Conservation (phyloP, 331 rosid genomes). For the Rhamnella rubrinervis region DNA sequence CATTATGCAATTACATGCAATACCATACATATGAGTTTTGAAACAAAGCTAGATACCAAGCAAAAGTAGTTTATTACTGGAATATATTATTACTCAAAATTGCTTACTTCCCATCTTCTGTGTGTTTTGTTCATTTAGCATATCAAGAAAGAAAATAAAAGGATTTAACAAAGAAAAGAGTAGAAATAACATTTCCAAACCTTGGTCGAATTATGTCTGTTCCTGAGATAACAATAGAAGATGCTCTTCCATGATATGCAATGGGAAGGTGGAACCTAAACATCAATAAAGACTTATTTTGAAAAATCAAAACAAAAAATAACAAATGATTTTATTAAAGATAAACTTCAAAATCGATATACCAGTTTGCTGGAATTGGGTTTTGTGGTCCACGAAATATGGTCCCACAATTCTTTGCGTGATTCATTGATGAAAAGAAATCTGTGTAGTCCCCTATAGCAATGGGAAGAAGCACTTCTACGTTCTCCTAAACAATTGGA, state of each 20-base stretch:
- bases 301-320: background rate
- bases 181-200: constrained; percentile 26
- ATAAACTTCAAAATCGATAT: constrained; percentile 10
- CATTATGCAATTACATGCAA: too few species aligned
- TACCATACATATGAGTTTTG: background rate
- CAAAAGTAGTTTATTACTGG: background rate
- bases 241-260: constrained; percentile 95
- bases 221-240: constrained; percentile 87
- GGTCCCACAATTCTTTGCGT: constrained; percentile 82
- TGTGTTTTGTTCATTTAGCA: background rate
- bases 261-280: constrained; percentile 85
- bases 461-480: constrained; percentile 77
- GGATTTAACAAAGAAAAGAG: background rate
- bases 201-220: constrained; percentile 82
- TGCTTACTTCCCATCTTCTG: background rate
- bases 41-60: background rate
- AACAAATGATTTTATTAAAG: background rate
- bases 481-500: constrained; percentile 52
- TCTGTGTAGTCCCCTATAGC: constrained; percentile 86
- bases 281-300: constrained; percentile 18
- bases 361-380: constrained; percentile 75
- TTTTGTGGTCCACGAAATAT: constrained; percentile 77
- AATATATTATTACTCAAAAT: background rate
- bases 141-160: background rate
- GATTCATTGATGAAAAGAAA: constrained; percentile 77